Evolutionary conservation across 768 basidiomycete species (phyloP).

Genomic region (Mycena indigotica): DNA sequence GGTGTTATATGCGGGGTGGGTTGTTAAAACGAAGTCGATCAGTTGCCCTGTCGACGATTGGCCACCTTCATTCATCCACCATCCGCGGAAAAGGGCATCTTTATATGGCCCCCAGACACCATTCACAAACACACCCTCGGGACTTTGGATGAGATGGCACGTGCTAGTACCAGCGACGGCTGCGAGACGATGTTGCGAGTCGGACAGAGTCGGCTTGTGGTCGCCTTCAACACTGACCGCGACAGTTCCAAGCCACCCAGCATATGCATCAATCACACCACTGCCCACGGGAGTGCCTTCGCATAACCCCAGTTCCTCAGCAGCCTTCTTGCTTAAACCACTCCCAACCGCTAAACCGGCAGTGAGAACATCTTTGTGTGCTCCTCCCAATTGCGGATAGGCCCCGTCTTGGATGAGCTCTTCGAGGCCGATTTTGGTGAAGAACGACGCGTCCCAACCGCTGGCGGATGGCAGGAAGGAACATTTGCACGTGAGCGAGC

Average conservation of each 20-base stretch:
- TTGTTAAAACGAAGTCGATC: slow-evolving; percentile 93
- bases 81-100: slow-evolving; percentile 88
- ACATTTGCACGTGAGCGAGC: slow-evolving; percentile 96
- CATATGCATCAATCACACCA: slow-evolving; percentile 93
- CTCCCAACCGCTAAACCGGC: slow-evolving; percentile 85
- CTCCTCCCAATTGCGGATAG: slow-evolving; percentile 75
- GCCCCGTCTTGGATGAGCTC: slow-evolving; percentile 62
- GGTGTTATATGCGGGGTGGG: slow-evolving; percentile 80
- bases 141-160: slow-evolving; percentile 90
- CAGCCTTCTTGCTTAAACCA: slow-evolving; percentile 78
- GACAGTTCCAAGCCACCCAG: slow-evolving; percentile 96
- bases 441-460: slow-evolving; percentile 92
- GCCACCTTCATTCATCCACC: slow-evolving; percentile 99
- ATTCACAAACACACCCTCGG: slow-evolving; percentile 79
- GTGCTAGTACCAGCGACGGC: slow-evolving; percentile 96
- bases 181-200: slow-evolving; percentile 81
- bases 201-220: slow-evolving; percentile 54
- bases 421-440: slow-evolving; percentile 78
- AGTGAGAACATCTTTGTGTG: slow-evolving; percentile 65
- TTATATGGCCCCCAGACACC: slow-evolving; percentile 94
- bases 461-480: slow-evolving; percentile 75
- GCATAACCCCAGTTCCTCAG: slow-evolving; percentile 79
- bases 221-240: slow-evolving; percentile 71
- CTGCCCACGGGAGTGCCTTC: slow-evolving; percentile 93
- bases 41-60: slow-evolving; percentile 96